Conservation (phyloP, 441 rosid species). For the Biscutella laevigata region DNA sequence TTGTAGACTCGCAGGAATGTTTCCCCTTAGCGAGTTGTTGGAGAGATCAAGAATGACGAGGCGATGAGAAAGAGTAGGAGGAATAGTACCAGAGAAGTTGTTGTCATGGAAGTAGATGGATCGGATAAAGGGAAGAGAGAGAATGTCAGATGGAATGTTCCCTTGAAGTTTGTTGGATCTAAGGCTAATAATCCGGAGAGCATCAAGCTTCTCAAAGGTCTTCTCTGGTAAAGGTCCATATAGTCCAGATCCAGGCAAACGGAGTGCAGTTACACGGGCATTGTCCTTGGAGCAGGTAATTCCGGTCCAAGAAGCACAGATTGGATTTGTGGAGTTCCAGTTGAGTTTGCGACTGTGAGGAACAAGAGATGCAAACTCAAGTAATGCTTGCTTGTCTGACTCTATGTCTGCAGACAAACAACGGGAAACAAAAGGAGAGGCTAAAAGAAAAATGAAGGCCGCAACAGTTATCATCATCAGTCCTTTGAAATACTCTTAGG, state of each 20-base stretch:
- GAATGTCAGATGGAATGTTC: conserved; percentile 45
- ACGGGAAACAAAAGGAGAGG: conserved; percentile 28
- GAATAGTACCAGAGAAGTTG: conserved; percentile 54
- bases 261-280: conserved; percentile 40
- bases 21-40: conserved; percentile 45
- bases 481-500: neutral
- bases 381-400: conserved; percentile 55
- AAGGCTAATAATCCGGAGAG: conserved; percentile 54
- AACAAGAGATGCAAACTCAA: conserved; percentile 43
- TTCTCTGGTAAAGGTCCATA: conserved; percentile 51
- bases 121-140: conserved; percentile 51
- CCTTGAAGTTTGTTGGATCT: conserved; percentile 53
- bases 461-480: conserved; percentile 35
- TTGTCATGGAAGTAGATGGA: conserved; percentile 49
- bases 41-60: conserved; percentile 56
- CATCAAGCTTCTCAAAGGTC: conserved; percentile 59
- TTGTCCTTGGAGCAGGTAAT: conserved; percentile 43
- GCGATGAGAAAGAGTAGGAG: conserved; percentile 36
- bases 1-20: conserved; percentile 35
- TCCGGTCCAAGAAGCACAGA: conserved; percentile 57
- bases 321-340: conserved; percentile 39
- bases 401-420: conserved; percentile 33
- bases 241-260: conserved; percentile 57
- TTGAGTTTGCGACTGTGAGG: conserved; percentile 58
- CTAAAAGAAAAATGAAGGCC: conserved; percentile 27